Percentiles rank a stretch among this genome's conserved stretches.
Conservation (phyloP, 345 rosid species). For the Garcia nutans region DNA sequence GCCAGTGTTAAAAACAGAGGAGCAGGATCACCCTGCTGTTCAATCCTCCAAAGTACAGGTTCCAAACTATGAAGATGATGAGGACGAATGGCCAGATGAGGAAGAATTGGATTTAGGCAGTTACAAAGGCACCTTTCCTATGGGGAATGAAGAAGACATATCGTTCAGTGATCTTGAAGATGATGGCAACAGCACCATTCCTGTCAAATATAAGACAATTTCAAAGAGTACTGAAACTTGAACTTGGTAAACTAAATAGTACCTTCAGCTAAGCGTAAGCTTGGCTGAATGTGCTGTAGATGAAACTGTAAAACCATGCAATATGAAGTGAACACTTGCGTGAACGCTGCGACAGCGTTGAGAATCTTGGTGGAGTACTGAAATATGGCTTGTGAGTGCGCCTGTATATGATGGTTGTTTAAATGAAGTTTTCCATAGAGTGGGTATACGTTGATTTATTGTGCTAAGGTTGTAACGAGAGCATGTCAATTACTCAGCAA, state of each 20-base stretch:
- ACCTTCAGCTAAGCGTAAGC: conserved; percentile 22
- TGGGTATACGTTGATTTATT: conserved; percentile 22
- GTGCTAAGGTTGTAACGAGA: conserved; percentile 18
- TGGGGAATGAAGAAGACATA: conserved; percentile 31
- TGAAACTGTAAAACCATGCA: not conserved
- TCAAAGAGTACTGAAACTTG: conserved; percentile 19
- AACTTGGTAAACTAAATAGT: conserved; percentile 4
- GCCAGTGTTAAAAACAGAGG: conserved; percentile 28
- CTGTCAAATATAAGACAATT: conserved; percentile 38
- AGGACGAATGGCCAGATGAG: conserved; percentile 31
- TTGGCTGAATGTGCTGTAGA: conserved; percentile 14
- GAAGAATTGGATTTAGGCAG: conserved; percentile 30
- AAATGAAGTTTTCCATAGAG: conserved; percentile 22
- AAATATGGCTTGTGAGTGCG: not conserved
- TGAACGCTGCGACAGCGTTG: not conserved
- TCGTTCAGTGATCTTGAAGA: conserved; percentile 39
- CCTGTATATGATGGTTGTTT: conserved; percentile 28
- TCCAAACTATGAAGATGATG: conserved; percentile 27
- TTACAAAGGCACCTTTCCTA: conserved; percentile 22
- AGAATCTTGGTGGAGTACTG: not conserved
- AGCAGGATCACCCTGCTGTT: conserved; percentile 29
- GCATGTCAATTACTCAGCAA: not conserved
- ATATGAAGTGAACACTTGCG: too few relatives aligned
- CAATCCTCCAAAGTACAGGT: conserved; percentile 14
- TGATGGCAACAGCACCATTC: conserved; percentile 15